phyloP scores from a whole-genome alignment of 352 stramenopile genomes.

The Globisporangium middletonii region DNA sequence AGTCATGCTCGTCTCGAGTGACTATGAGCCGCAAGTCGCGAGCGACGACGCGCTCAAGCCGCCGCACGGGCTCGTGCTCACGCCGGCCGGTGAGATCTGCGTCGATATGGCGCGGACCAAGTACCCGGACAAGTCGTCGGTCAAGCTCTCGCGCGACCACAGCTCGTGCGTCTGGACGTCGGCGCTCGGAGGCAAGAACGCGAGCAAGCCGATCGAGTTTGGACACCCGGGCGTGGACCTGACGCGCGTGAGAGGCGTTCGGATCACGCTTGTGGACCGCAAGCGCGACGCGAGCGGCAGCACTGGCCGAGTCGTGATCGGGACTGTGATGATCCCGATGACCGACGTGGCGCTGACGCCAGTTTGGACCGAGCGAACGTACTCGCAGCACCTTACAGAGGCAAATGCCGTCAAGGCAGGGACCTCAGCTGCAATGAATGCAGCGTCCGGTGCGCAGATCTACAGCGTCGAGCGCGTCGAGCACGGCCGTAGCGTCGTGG shows the following conservation, averaged over 20 bases:
- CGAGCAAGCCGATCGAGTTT: slow-evolving; percentile 19
- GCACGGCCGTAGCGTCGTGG: slow-evolving; percentile 15
- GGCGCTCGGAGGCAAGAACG: neutral
- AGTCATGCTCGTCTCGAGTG: slow-evolving; percentile 41
- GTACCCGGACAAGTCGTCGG: slow-evolving; percentile 26
- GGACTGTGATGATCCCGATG: slow-evolving; percentile 33
- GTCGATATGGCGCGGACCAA: slow-evolving; percentile 18
- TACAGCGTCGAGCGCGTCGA: slow-evolving; percentile 16
- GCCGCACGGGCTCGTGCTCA: slow-evolving; percentile 35
- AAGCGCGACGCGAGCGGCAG: neutral
- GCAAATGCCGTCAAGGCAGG: neutral
- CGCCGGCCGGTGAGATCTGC: slow-evolving; percentile 35
- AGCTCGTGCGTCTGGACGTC: slow-evolving; percentile 1
- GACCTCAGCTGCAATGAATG: neutral
- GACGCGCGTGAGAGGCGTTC: slow-evolving; percentile 31
- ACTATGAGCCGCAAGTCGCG: slow-evolving; percentile 26
- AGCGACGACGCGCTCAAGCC: slow-evolving; percentile 19
- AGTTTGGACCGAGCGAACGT: slow-evolving; percentile 12
- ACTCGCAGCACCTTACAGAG: neutral
- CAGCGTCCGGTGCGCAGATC: neutral
- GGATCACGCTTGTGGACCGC: slow-evolving; percentile 24
- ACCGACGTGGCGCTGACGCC: slow-evolving; percentile 12
- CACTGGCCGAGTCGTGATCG: slow-evolving; percentile 17
- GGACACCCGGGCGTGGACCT: slow-evolving; percentile 34
- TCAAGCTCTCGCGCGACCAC: slow-evolving; percentile 12